phyloP scores from a whole-genome alignment of 306 rosid genomes.

The Gastrolobium villosum region DNA sequence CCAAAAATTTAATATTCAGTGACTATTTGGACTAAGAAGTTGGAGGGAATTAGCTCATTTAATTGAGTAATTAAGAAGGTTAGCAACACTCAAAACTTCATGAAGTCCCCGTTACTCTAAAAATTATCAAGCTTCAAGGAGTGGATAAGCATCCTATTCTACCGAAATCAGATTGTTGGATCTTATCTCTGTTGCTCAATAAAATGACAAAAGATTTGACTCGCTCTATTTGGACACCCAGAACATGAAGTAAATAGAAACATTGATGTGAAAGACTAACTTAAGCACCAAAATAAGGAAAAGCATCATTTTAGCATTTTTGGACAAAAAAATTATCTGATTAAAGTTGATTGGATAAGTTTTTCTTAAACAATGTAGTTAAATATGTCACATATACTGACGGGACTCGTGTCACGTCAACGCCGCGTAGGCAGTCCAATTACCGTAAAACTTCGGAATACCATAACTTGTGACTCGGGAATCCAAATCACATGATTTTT shows the following conservation, averaged over 20 bases:
- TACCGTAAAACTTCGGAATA: no score
- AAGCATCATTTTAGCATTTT: no score
- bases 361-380: no score
- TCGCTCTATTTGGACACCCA: constrained; percentile 4
- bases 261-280: constrained; percentile 51
- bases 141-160: constrained; percentile 20
- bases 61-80: constrained; percentile 36
- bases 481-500: no score
- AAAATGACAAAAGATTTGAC: constrained; percentile 15
- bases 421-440: no score
- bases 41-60: constrained; percentile 6
- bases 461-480: no score
- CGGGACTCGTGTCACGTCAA: no score
- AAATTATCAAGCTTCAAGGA: constrained; percentile 31
- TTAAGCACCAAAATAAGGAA: no score
- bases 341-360: no score
- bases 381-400: no score
- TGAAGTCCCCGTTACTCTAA: constrained; percentile 29
- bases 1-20: background rate
- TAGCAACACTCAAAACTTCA: constrained; percentile 7
- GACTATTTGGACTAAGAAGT: background rate
- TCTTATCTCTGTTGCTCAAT: background rate
- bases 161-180: background rate
- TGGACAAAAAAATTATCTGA: no score
- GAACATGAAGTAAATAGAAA: constrained; percentile 39